Conservation (phyloP, 1,284 basidiomycete genomes). For the Amylostereum areolatum region DNA sequence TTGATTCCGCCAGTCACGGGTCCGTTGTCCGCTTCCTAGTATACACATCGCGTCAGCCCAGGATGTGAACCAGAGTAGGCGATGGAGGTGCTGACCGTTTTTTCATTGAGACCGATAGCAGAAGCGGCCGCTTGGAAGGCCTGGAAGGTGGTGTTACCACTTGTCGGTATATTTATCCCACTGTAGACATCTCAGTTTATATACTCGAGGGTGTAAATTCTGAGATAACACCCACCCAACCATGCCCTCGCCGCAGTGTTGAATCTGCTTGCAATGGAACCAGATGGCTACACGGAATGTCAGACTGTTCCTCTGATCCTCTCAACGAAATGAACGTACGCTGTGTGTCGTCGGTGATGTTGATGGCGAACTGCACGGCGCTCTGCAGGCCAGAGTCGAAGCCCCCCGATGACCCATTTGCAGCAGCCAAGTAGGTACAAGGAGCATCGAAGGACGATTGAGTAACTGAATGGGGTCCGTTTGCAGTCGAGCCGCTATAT, state of each 20-base stretch:
- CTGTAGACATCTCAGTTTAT: constrained; percentile 14
- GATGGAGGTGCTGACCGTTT: constrained; percentile 25
- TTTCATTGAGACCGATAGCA: constrained; percentile 32
- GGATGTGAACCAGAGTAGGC: background rate
- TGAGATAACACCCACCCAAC: constrained; percentile 39
- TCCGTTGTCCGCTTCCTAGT: constrained; percentile 31
- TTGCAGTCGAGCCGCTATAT: too few relatives aligned
- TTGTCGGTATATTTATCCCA: constrained; percentile 55
- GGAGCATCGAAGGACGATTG: constrained; percentile 44
- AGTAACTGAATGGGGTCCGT: constrained; percentile 48
- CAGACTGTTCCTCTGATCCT: background rate
- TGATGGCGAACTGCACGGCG: constrained; percentile 39
- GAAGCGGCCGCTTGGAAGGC: constrained; percentile 41
- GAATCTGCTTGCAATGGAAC: constrained; percentile 56
- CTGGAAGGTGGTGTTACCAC: constrained; percentile 44
- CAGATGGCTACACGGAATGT: constrained; percentile 40
- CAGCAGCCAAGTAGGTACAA: constrained; percentile 39
- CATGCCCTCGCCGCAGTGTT: constrained; percentile 55
- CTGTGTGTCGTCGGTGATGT: constrained; percentile 40
- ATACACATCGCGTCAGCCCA: background rate
- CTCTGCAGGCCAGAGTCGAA: constrained; percentile 46
- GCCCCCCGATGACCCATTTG: constrained; percentile 30
- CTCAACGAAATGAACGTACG: constrained; percentile 28
- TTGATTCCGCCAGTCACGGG: constrained; percentile 33
- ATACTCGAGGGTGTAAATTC: too few relatives aligned